Evolutionary conservation across 768 basidiomycete species (phyloP).

Genomic region (Russula olivacea): DNA sequence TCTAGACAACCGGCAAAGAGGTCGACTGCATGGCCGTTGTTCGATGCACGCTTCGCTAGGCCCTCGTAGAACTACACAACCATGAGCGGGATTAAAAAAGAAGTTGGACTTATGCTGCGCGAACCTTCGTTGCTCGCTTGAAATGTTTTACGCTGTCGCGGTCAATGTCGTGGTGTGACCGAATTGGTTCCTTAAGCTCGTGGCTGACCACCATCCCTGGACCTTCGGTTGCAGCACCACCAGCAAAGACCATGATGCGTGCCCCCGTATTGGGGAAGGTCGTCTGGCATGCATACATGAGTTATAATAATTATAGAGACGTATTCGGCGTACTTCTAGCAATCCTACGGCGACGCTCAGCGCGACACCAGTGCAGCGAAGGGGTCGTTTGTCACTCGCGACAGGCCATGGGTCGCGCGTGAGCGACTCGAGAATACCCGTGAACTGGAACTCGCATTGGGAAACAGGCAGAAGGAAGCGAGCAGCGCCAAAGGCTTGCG

Average conservation of each 20-base stretch:
- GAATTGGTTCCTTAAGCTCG: slow-evolving; percentile 94
- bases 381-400: slow-evolving; percentile 84
- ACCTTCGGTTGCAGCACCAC: slow-evolving; percentile 93
- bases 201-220: slow-evolving; percentile 95
- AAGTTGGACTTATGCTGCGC: slow-evolving; percentile 15
- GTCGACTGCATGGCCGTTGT: slow-evolving; percentile 93
- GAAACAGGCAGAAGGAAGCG: slow-evolving; percentile 89
- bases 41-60: slow-evolving; percentile 86
- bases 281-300: slow-evolving; percentile 38
- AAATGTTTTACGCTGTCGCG: slow-evolving; percentile 94
- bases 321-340: slow-evolving; percentile 55
- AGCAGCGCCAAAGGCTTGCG: slow-evolving; percentile 75
- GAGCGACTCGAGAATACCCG: slow-evolving; percentile 83
- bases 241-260: slow-evolving; percentile 92
- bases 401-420: slow-evolving; percentile 96
- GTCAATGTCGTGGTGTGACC: slow-evolving; percentile 98
- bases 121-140: slow-evolving; percentile 92
- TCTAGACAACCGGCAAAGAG: slow-evolving; percentile 96
- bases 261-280: slow-evolving; percentile 95
- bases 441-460: slow-evolving; percentile 94
- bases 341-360: slow-evolving; percentile 89
- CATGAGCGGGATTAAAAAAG: neutral
- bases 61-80: slow-evolving; percentile 82
- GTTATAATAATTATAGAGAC: neutral
- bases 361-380: slow-evolving; percentile 94